These are phyloP conservation scores for Plicaturopsis crispa DNA, from an alignment of 768 basidiomycete genomes.

Conservation along the genomic window DNA sequence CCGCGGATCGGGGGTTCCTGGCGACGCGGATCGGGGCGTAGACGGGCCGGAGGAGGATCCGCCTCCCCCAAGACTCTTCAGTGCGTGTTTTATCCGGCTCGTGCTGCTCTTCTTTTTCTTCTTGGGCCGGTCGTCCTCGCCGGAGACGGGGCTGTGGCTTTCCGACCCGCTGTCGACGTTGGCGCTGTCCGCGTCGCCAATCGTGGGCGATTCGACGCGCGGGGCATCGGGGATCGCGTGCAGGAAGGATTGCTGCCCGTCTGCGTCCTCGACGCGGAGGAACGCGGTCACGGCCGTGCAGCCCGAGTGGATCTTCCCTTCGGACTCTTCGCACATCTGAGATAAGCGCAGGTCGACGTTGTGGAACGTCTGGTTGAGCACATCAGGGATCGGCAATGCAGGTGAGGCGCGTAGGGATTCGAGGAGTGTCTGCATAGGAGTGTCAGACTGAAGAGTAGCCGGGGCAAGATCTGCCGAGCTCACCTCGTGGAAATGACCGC, in stretches of 20 bases:
- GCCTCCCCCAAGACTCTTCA: constrained; percentile 42
- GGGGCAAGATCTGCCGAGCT: constrained; percentile 8
- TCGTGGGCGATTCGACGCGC: constrained; percentile 25
- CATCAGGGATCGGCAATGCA: constrained; percentile 63
- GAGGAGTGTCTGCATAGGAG: constrained; percentile 52
- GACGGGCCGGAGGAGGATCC: constrained; percentile 20
- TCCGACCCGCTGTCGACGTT: constrained; percentile 41
- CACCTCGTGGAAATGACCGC: constrained; percentile 90
- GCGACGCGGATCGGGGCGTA: constrained; percentile 8
- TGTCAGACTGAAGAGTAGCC: not conserved
- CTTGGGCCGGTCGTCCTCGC: constrained; percentile 30
- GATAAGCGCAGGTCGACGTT: constrained; percentile 82
- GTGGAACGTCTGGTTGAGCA: constrained; percentile 93
- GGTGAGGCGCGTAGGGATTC: constrained; percentile 58
- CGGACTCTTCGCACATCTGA: constrained; percentile 75
- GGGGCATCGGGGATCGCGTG: constrained; percentile 20
- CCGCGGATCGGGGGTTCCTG: constrained; percentile 2
- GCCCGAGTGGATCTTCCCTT: constrained; percentile 91
- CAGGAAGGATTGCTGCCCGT: constrained; percentile 67
- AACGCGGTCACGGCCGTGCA: constrained; percentile 97
- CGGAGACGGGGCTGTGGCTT: constrained; percentile 26
- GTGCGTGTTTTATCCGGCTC: constrained; percentile 47
- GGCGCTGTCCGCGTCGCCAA: constrained; percentile 19
- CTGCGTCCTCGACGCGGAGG: constrained; percentile 80
- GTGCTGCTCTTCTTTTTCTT: constrained; percentile 37